Base-by-base conservation (phyloP, 2,329 filamentous ascomycete genomes). In the Fusarium sororula region DNA sequence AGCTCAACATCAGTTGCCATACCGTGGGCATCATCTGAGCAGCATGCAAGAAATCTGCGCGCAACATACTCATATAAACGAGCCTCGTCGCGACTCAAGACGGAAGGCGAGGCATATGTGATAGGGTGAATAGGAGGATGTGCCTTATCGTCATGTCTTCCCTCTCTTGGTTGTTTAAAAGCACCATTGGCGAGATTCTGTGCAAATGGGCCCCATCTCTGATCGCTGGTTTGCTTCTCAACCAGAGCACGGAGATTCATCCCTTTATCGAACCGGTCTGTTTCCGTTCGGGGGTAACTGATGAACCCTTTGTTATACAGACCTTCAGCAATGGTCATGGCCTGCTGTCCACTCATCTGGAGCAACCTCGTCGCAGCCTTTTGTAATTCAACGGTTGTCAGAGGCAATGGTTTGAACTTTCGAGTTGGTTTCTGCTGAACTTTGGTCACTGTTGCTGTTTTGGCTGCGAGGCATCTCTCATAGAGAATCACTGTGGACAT, bases 61-160 rank as follows among this genome's bases (percentile, higher is more conserved):
- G 93, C 92, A 15, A 99, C 92, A 76, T 98, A 98, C 81, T 98
- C 96, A 80, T 98, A 98, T 5, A 99, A 89, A 30, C 91, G 91
- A 59, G 88, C 90, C 80, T 97, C 94, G 59, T 92, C 87, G 3
- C 90, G 86, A 62, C 86, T 90, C 28, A 89, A 85, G 7, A 94
- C 89, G 1, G 86, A 85, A 0, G 91, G 88, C 20, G 89, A 88
- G 11, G 92, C 94, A 79, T 94, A 97, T n/a, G 93, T 93, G 68
- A 99, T 93, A 1, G 96, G 96, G 78, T 99, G 96, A 68, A 99
- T 99, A 1, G 96, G 96, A 32, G 96, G 96, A 83, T 99, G 96
- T 1, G 96, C 96, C 82, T 98, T 96, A 82, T 99, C 96, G 81
- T 99, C 97, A 81, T 98, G 91, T 60, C 91, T 89, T 8, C 96